Evolutionary conservation across 2,329 filamentous ascomycete genomes (phyloP).

Genomic region (Akanthomyces uredinophilus): DNA sequence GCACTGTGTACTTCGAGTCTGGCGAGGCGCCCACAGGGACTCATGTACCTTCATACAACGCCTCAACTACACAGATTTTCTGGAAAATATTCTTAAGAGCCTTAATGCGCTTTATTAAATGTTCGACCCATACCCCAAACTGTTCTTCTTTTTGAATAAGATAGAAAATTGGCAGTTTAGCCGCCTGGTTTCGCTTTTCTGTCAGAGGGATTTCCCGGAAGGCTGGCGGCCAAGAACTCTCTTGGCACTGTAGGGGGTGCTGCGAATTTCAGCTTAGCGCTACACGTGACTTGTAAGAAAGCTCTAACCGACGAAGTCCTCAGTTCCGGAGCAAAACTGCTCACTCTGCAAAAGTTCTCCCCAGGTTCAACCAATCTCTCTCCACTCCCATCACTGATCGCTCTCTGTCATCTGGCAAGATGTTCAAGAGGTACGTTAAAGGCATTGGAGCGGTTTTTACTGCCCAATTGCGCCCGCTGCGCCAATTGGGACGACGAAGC

Average conservation of each 20-base stretch:
- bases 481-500: conserved; percentile 39
- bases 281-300: conserved; percentile 37
- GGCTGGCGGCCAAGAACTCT: background rate
- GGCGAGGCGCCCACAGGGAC: background rate
- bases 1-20: conserved; percentile 14
- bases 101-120: background rate
- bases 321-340: conserved; percentile 43
- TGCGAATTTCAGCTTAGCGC: conserved; percentile 16
- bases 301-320: conserved; percentile 41
- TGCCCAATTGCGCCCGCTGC: conserved; percentile 20
- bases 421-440: conserved; percentile 73
- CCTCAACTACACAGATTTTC: background rate
- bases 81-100: background rate
- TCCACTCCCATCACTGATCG: conserved; percentile 56
- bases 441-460: conserved; percentile 24
- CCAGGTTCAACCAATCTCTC: conserved; percentile 47
- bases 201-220: conserved; percentile 13
- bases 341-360: conserved; percentile 45
- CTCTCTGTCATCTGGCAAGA: conserved; percentile 67
- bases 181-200: background rate
- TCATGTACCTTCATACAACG: background rate
- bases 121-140: background rate
- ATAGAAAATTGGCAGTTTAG: background rate
- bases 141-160: background rate
- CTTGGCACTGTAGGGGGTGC: conserved; percentile 14